Evolutionary conservation across 163 green algal genomes (phyloP), one percentile per base, ranked within the genome.

Genomic region (Scenedesmus sp.): DNA sequence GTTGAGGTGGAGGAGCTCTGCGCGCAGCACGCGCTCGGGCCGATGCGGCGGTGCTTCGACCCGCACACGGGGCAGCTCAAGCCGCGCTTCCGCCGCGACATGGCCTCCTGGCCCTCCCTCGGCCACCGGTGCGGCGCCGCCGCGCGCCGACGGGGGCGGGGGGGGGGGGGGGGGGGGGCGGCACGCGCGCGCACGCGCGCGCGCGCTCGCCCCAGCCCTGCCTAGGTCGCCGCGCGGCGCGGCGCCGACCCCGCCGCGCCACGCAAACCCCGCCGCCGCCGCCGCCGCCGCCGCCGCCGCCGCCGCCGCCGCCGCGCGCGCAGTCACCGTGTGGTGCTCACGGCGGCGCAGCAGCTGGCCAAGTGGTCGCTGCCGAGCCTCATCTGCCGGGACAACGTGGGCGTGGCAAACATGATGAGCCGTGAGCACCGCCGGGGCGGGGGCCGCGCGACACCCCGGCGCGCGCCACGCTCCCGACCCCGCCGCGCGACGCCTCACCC

Each of bases 31-130:
- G 24, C 48, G 3, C 45, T 83, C 53, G 44, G 39, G 7, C n/a
- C 56, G 13, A 76, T 83, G 64, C 28, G 75, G 18, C 64, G 54
- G 31, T 83, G 75, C 75, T 83, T 83, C 63, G 63, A 77, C 33
- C 58, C 71, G 24, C 71, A 80, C 47, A 80, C 58, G 22, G 71
- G 71, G 18, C 34, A 83, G 75, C 54, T 83, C 2, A 67, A 77
- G 63, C 28, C 26, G 1, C 33, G 33, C 7, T 77, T 77, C 75
- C 28, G 53, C n/a, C 62, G 75, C 6, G 22, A 44, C 20, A 83
- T 83, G 75, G 34, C n/a, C 5, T 50, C 54, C 0, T 83, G 75
- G 75, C 75, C 75, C 2, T n/a, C 34, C 15, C 75, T 76, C 4
- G 63, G 62, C 9, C 17, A 17, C 51, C 70, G 53, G 54, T 70